Evolutionary conservation across 768 basidiomycete genomes (phyloP).

Genomic region (Scleroderma citrinum): DNA sequence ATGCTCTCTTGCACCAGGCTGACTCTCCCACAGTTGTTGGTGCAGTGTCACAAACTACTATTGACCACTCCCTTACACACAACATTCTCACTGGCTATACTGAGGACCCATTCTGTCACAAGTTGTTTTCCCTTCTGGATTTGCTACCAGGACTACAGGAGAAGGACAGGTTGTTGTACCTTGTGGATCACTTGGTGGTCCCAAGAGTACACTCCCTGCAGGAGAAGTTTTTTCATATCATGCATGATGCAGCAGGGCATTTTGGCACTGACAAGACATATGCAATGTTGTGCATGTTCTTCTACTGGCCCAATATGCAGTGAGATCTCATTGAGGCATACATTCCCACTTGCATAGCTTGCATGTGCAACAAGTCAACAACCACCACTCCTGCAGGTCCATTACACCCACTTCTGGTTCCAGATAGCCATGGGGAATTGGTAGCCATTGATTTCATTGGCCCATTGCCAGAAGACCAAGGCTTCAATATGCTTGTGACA

Average conservation of each 20-base stretch:
- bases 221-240: slow-evolving; percentile 20
- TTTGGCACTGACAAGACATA: slow-evolving; percentile 33
- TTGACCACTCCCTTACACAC: background rate
- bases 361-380: slow-evolving; percentile 30
- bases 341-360: slow-evolving; percentile 20
- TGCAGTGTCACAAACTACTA: background rate
- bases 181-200: slow-evolving; percentile 9
- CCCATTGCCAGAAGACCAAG: slow-evolving; percentile 26
- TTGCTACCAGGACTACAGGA: background rate
- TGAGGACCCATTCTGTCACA: slow-evolving; percentile 6
- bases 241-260: slow-evolving; percentile 28
- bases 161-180: slow-evolving; percentile 2
- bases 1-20: slow-evolving; percentile 1
- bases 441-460: slow-evolving; percentile 34
- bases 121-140: background rate
- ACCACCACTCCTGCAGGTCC: slow-evolving; percentile 17
- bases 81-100: slow-evolving; percentile 5
- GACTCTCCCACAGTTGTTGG: background rate
- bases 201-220: background rate
- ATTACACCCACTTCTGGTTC: slow-evolving; percentile 12
- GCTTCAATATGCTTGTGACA: slow-evolving; percentile 19
- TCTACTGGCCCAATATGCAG: slow-evolving; percentile 16
- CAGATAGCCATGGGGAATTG: slow-evolving; percentile 5
- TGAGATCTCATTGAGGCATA: background rate
- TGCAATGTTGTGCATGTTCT: slow-evolving; percentile 14